phyloP scores from a whole-genome alignment of 768 basidiomycete genomes.

The Mycena maculata region DNA sequence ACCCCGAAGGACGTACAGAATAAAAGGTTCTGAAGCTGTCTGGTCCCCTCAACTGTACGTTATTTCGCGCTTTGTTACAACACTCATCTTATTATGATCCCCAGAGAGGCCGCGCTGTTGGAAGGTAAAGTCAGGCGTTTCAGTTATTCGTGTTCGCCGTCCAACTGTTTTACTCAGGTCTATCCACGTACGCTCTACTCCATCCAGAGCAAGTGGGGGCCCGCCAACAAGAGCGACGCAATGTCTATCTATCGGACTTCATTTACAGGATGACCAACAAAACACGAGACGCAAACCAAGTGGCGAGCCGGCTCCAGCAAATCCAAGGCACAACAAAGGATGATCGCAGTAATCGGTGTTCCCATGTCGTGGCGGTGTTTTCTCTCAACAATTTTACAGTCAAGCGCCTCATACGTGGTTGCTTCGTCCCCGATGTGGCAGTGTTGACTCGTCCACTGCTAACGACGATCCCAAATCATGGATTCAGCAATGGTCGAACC shows the following conservation, averaged over 20 bases:
- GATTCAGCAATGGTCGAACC: not conserved
- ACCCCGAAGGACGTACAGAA: not conserved
- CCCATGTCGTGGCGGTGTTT: not conserved
- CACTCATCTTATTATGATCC: not conserved
- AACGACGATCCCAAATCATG: not conserved
- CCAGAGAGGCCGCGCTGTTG: constrained; percentile 15
- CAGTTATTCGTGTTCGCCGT: not conserved
- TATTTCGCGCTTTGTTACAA: not conserved
- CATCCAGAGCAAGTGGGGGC: not conserved
- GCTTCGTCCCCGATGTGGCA: not conserved
- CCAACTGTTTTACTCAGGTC: not conserved
- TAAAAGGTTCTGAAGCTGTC: constrained; percentile 3
- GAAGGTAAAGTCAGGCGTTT: not conserved
- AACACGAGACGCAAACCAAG: constrained; percentile 8
- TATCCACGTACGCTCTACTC: not conserved
- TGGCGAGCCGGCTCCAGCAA: constrained; percentile 25
- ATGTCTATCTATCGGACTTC: not conserved
- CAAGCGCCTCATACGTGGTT: not conserved
- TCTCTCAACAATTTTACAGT: not conserved
- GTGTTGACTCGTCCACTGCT: not conserved
- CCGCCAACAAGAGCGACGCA: not conserved
- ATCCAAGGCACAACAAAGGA: constrained; percentile 1
- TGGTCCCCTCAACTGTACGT: constrained; percentile 12
- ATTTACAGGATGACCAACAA: constrained; percentile 12
- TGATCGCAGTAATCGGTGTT: not conserved